Percentiles rank a stretch among this genome's conserved stretches.
phyloP scores from a whole-genome alignment of 2,329 filamentous ascomycete species.

The Allantophomopsis lycopodina region DNA sequence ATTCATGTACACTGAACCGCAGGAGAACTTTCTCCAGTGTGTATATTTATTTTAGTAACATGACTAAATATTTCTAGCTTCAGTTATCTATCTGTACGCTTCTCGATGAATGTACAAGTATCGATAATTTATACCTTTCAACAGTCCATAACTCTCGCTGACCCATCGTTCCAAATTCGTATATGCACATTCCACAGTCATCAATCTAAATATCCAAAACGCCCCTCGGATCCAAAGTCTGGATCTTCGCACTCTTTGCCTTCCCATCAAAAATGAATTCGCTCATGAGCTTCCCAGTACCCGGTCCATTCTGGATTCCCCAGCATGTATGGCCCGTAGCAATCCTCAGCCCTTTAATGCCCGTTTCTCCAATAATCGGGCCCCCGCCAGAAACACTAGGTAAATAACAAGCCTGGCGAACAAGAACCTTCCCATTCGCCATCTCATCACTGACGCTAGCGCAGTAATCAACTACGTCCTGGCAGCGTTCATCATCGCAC shows the following conservation, averaged over 20 bases:
- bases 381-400: conserved; percentile 37
- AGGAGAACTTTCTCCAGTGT: no score
- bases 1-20: no score
- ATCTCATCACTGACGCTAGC: conserved; percentile 51
- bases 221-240: conserved; percentile 51
- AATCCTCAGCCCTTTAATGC: conserved; percentile 60
- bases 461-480: conserved; percentile 76
- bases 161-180: no score
- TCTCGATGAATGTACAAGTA: no score
- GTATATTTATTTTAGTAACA: no score
- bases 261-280: conserved; percentile 65
- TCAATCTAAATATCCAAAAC: conserved; percentile 19
- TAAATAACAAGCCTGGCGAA: conserved; percentile 84
- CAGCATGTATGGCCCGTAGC: conserved; percentile 93
- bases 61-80: no score
- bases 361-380: conserved; percentile 67
- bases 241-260: conserved; percentile 53
- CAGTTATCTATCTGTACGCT: no score
- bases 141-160: no score
- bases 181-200: no score
- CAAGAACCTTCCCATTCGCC: conserved; percentile 52
- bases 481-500: conserved; percentile 62
- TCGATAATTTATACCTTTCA: no score
- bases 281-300: conserved; percentile 68
- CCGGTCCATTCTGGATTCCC: conserved; percentile 94